These are phyloP conservation scores for Lepiota brunneoincarnata DNA, from an alignment of 768 basidiomycete genomes.

Conservation along the genomic window DNA sequence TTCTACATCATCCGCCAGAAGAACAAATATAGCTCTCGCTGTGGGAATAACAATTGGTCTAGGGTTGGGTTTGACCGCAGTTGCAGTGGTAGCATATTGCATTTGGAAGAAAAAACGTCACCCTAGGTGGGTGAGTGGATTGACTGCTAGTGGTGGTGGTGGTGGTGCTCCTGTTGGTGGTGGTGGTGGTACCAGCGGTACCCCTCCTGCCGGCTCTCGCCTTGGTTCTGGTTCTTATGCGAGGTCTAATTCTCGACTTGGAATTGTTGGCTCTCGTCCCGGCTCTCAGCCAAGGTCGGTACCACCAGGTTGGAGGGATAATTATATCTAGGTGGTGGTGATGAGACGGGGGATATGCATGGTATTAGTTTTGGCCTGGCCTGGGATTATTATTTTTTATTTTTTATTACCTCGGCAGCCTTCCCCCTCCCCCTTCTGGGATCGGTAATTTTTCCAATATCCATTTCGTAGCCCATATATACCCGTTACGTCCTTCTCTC, in stretches of 20 bases:
- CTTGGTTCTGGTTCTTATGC: background rate
- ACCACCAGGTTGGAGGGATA: background rate
- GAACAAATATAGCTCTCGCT: slow-evolving; percentile 5
- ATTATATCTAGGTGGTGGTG: background rate
- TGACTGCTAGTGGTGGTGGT: background rate
- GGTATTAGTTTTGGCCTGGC: too few relatives aligned
- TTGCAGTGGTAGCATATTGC: background rate
- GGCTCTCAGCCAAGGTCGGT: background rate
- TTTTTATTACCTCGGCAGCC: too few relatives aligned
- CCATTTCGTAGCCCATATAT: too few relatives aligned
- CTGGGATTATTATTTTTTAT: too few relatives aligned
- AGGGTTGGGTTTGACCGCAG: background rate
- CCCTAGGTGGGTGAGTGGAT: background rate
- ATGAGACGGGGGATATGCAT: background rate
- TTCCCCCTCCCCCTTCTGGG: too few relatives aligned
- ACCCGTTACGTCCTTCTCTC: too few relatives aligned
- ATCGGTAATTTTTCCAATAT: too few relatives aligned
- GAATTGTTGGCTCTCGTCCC: background rate
- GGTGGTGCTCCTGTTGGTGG: background rate
- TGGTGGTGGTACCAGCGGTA: too few relatives aligned
- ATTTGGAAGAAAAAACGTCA: slow-evolving; percentile 3
- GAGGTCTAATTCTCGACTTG: background rate
- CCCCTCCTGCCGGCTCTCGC: background rate
- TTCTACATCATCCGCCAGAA: background rate
- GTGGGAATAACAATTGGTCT: slow-evolving; percentile 9